These are phyloP conservation scores for Suillus subalutaceus DNA, from an alignment of 768 basidiomycete genomes.

Conservation along the genomic window DNA sequence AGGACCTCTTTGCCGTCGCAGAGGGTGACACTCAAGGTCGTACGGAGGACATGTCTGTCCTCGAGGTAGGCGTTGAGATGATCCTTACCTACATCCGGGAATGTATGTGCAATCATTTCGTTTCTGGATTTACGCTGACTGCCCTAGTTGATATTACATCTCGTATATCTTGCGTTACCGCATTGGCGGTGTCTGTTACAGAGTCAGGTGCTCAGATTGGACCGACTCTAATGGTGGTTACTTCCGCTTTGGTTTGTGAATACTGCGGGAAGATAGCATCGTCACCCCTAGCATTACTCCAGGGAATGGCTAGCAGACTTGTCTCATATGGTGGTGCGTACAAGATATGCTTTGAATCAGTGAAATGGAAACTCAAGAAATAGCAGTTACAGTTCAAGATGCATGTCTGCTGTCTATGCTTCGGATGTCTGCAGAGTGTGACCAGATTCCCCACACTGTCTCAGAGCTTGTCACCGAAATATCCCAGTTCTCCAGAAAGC, in stretches of 20 bases:
- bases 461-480: slow-evolving; percentile 45
- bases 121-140: not conserved
- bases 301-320: slow-evolving; percentile 46
- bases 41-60: slow-evolving; percentile 40
- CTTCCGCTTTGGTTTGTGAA: slow-evolving; percentile 70
- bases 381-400: slow-evolving; percentile 61
- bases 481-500: slow-evolving; percentile 47
- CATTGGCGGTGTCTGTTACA: slow-evolving; percentile 46
- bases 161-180: slow-evolving; percentile 46
- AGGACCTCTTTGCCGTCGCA: slow-evolving; percentile 41
- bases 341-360: slow-evolving; percentile 18
- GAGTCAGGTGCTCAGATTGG: slow-evolving; percentile 43
- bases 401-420: slow-evolving; percentile 74
- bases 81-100: slow-evolving; percentile 53
- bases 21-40: slow-evolving; percentile 36
- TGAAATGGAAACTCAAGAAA: slow-evolving; percentile 37
- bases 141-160: slow-evolving; percentile 42
- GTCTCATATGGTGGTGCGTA: slow-evolving; percentile 46
- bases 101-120: slow-evolving; percentile 40
- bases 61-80: slow-evolving; percentile 60
- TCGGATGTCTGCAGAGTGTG: slow-evolving; percentile 61
- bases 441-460: slow-evolving; percentile 52
- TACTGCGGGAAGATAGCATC: slow-evolving; percentile 54
- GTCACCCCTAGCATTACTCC: slow-evolving; percentile 50
- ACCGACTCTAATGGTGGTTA: slow-evolving; percentile 67